These are phyloP conservation scores for Rhynchosporium secalis DNA, from an alignment of 2,329 filamentous ascomycete species.

Conservation along the genomic window DNA sequence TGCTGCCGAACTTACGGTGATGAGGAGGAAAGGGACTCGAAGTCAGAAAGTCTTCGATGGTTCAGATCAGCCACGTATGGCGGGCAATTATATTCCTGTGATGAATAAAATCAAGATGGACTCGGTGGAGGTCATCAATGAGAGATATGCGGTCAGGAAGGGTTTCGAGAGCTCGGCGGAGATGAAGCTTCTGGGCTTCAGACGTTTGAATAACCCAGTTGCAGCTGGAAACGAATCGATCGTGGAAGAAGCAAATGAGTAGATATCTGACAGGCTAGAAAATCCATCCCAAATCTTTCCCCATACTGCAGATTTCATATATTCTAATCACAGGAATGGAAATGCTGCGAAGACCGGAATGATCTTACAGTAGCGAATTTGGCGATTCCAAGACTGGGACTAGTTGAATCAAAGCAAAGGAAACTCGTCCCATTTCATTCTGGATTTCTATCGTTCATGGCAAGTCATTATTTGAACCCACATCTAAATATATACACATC, in stretches of 20 bases:
- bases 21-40: constrained; percentile 38
- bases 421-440: background rate
- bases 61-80: constrained; percentile 50
- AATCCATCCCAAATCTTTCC: background rate
- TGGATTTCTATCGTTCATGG: background rate
- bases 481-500: background rate
- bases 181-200: constrained; percentile 39
- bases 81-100: constrained; percentile 57
- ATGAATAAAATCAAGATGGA: constrained; percentile 52
- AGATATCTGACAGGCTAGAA: constrained; percentile 7
- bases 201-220: constrained; percentile 28
- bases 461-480: background rate
- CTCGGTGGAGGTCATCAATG: constrained; percentile 56
- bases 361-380: background rate
- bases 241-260: constrained; percentile 40
- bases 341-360: no score
- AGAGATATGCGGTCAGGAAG: constrained; percentile 61
- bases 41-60: constrained; percentile 54
- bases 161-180: constrained; percentile 56
- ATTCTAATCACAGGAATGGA: no score
- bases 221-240: constrained; percentile 5
- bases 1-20: constrained; percentile 34
- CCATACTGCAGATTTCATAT: background rate
- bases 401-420: background rate
- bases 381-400: background rate